Percentiles rank a stretch among this genome's conserved stretches.
Conservation (phyloP, 2,329 filamentous ascomycete species). For the Elsinoe australis region DNA sequence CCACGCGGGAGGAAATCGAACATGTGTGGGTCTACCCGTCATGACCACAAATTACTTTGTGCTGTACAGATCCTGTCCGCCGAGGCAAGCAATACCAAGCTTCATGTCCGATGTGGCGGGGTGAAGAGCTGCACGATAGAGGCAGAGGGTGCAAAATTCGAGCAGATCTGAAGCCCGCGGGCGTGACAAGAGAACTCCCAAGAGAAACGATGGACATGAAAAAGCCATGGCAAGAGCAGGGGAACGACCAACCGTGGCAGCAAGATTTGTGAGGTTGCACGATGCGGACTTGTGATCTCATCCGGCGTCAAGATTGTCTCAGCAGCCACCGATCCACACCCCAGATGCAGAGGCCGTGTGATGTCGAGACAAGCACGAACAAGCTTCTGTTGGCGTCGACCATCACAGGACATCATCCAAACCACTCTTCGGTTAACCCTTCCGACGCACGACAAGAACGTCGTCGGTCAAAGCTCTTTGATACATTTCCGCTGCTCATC, state of each 20-base stretch:
- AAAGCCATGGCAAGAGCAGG: no score
- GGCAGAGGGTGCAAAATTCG: no score
- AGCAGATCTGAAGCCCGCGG: no score
- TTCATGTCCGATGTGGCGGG: no score
- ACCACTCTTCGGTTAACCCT: neutral
- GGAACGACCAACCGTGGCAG: neutral
- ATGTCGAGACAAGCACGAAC: conserved; percentile 13
- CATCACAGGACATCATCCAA: conserved; percentile 11
- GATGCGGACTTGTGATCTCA: conserved; percentile 14
- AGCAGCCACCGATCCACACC: conserved; percentile 9
- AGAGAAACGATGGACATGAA: no score
- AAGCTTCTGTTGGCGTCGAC: conserved; percentile 11
- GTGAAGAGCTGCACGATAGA: no score
- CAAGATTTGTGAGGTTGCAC: neutral
- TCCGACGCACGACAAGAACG: neutral
- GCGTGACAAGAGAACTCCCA: no score
- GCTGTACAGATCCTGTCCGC: no score
- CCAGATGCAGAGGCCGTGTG: conserved; percentile 3
- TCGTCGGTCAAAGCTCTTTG: no score
- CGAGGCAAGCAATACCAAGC: neutral
- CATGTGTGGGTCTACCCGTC: neutral
- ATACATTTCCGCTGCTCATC: no score
- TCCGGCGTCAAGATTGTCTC: conserved; percentile 7
- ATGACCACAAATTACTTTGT: no score
- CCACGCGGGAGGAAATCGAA: no score